Conservation (phyloP, 2,329 filamentous ascomycete species). For the Alternaria gansuensis region DNA sequence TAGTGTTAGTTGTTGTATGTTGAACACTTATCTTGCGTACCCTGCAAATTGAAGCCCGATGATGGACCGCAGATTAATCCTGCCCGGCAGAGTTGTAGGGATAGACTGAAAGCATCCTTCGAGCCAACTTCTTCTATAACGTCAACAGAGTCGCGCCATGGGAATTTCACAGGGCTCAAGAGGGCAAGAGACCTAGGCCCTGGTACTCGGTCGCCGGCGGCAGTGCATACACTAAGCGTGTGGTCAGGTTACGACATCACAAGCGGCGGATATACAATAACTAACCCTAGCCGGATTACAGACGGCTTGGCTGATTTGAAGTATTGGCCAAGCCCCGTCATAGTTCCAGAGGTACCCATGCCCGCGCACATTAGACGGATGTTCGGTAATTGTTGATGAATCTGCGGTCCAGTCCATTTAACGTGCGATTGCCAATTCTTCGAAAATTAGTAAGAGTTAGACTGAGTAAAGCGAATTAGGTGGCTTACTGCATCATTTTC, state of each 20-base stretch:
- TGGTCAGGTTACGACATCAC: slow-evolving; percentile 5
- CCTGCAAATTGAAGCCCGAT: slow-evolving; percentile 65
- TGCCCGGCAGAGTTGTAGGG: slow-evolving; percentile 64
- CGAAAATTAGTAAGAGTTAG: not conserved
- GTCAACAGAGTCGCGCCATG: slow-evolving; percentile 66
- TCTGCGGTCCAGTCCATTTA: slow-evolving; percentile 68
- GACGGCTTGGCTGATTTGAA: slow-evolving; percentile 34
- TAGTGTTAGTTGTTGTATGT: not conserved
- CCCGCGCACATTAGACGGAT: slow-evolving; percentile 66
- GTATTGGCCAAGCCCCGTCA: slow-evolving; percentile 36
- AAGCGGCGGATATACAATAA: not conserved
- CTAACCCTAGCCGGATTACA: slow-evolving; percentile 31
- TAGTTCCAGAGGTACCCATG: slow-evolving; percentile 64
- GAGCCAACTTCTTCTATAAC: slow-evolving; percentile 66
- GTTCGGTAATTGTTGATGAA: slow-evolving; percentile 64
- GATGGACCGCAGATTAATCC: slow-evolving; percentile 69
- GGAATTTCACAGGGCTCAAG: slow-evolving; percentile 64
- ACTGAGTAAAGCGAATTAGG: not conserved
- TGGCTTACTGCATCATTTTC: slow-evolving; percentile 57
- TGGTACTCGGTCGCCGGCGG: slow-evolving; percentile 65
- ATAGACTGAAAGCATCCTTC: slow-evolving; percentile 62
- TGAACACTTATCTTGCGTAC: slow-evolving; percentile 46
- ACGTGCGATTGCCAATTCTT: slow-evolving; percentile 65
- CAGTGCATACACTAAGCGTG: slow-evolving; percentile 62
- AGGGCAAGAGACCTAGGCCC: slow-evolving; percentile 64